Conservation (phyloP, 192 early-diverging fungal genomes). For the Entomortierella lignicola region DNA sequence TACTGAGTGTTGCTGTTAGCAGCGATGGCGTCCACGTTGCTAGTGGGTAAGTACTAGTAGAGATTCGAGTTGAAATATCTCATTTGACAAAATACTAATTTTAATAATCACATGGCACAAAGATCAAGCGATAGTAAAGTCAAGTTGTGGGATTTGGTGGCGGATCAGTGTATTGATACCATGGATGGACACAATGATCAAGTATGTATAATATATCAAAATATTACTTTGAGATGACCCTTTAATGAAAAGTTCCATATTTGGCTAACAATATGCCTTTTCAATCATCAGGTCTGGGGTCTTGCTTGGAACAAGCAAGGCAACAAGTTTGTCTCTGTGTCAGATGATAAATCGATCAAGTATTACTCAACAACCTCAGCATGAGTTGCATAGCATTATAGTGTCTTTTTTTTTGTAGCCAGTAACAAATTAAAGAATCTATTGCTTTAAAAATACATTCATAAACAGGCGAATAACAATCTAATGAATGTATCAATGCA, state of each 20-base stretch:
- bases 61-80: neutral
- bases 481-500: too few species aligned
- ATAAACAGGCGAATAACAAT: too few species aligned
- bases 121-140: slow-evolving; percentile 80
- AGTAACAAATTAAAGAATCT: too few species aligned
- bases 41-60: slow-evolving; percentile 42
- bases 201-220: slow-evolving; percentile 50
- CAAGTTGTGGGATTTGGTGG: slow-evolving; percentile 86
- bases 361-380: slow-evolving; percentile 57
- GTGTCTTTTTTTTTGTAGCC: too few species aligned
- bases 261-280: neutral
- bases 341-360: slow-evolving; percentile 74
- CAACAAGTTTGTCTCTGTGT: slow-evolving; percentile 75
- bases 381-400: slow-evolving; percentile 2
- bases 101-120: neutral
- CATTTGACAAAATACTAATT: neutral
- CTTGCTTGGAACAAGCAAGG: slow-evolving; percentile 84
- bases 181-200: slow-evolving; percentile 83
- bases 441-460: too few species aligned
- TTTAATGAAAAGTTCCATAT: neutral
- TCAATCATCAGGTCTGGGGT: slow-evolving; percentile 75
- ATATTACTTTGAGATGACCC: neutral
- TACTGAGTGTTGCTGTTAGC: slow-evolving; percentile 76
- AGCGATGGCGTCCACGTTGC: slow-evolving; percentile 76
- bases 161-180: slow-evolving; percentile 79